Base-by-base conservation (phyloP, 2,329 filamentous ascomycete species). In the Pezizomycotina sp. region DNA sequence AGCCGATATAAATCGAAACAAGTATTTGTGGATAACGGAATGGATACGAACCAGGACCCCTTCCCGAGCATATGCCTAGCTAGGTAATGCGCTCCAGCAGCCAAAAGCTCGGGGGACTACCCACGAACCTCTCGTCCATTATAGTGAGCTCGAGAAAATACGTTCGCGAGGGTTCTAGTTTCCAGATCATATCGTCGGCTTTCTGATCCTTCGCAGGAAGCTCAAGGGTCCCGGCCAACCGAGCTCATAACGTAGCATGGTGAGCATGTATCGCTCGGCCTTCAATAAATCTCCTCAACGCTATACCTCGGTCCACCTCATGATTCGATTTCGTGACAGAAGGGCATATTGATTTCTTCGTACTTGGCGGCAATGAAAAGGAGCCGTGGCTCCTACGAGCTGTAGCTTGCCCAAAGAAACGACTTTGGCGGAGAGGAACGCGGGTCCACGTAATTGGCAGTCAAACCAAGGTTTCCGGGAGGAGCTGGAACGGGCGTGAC, bases 171-270 rank as follows among this genome's bases (percentile, higher is more conserved):
- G 4, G 89, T 95, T 23, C 89, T 72, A 7, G 86, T 93, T 60
- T 98, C 86, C 29, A 92, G 64, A 54, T 98, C 84, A 54, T 95
- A 98, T 54, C 93, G 83, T 89, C 9, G 89, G 89, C 63, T 95
- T 95, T 73, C 86, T 95, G 59, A 95, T 89, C 38, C 86, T 75
- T 43, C 89, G 73, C 44, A 98, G 66, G 60, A 98, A 98, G 62
- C 83, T 93, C 86, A 98, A 93, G 1, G 89, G 89, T 27, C 89
- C 89, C n/a, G 89, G 89, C 77, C 82, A 95, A 34, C 89, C 89
- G 35, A 98, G 71, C 60, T 93, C 83, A 55, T 92, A 98, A 51
- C 82, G 71, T 35, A 98, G 71, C 77, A 93, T 92, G 58, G 73
- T 91, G 33, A 98, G 70, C 84, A 98, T 98, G 63, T 92, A 95